Percentiles rank a stretch among this genome's conserved stretches.
Conservation (phyloP, 768 basidiomycete species). For the Leccinum pellstonianum region DNA sequence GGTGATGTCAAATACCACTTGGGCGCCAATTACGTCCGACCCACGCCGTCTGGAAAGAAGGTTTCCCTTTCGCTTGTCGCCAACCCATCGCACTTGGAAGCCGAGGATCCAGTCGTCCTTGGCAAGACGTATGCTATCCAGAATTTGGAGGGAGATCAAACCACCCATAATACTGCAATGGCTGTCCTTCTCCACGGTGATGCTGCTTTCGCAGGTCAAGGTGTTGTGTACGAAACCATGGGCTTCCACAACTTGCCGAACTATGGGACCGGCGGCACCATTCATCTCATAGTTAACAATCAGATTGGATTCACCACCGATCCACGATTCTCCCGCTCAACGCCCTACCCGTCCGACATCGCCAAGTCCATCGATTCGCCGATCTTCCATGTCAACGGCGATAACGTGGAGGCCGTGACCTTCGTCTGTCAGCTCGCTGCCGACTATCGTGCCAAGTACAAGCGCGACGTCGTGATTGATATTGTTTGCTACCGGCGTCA, state of each 20-base stretch:
- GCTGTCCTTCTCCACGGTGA: slow-evolving; percentile 95
- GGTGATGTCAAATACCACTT: slow-evolving; percentile 99
- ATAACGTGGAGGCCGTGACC: slow-evolving; percentile 97
- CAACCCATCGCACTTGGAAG: slow-evolving; percentile 97
- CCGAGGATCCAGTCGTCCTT: slow-evolving; percentile 96
- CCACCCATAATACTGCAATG: slow-evolving; percentile 83
- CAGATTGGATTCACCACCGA: slow-evolving; percentile 99
- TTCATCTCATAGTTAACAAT: slow-evolving; percentile 98
- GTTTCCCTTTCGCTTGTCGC: slow-evolving; percentile 96
- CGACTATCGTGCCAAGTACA: slow-evolving; percentile 97
- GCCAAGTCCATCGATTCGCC: slow-evolving; percentile 98
- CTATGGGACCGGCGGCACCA: slow-evolving; percentile 97
- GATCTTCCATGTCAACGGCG: slow-evolving; percentile 99
- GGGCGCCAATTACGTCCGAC: slow-evolving; percentile 97
- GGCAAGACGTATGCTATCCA: slow-evolving; percentile 98
- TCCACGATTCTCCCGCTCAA: slow-evolving; percentile 95
- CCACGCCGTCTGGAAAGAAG: slow-evolving; percentile 97
- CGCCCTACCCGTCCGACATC: slow-evolving; percentile 96
- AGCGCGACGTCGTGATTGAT: slow-evolving; percentile 98
- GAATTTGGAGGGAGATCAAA: slow-evolving; percentile 88
- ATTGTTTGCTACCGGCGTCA: slow-evolving; percentile 98
- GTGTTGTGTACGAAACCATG: slow-evolving; percentile 99
- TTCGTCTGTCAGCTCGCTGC: slow-evolving; percentile 98
- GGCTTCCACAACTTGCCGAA: slow-evolving; percentile 93
- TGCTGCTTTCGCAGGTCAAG: slow-evolving; percentile 97